Evolutionary conservation across 2,329 filamentous ascomycete genomes (phyloP), one percentile per base, ranked within the genome.

Genomic region (Aspergillus ochraceus): DNA sequence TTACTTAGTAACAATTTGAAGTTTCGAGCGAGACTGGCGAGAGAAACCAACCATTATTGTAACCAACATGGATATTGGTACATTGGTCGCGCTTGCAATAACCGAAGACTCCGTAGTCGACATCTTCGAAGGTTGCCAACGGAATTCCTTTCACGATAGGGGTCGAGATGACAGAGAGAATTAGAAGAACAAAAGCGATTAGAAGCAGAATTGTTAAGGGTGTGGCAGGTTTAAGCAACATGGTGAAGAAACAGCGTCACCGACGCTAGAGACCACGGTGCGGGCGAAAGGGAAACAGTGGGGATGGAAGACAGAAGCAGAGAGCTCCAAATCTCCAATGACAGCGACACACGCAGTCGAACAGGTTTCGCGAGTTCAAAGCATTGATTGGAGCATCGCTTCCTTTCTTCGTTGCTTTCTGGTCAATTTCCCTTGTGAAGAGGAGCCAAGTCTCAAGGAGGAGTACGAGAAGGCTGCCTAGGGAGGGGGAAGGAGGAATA

Each of bases 61-160:
- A 99, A 73, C 94, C 95, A 68, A 99, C 85, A 72, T 89, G 85
- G 65, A 94, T 86, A 46, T 81, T 80, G 70, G 86, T 90, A 77
- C 95, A 98, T 60, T 77, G 71, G 63, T 74, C 75, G 45, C 78
- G 80, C 65, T 86, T 83, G 77, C 95, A 99, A 70, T 87, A 96
- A 26, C 95, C 95, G 80, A 98, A 94, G 52, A 98, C 93, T 52
- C 95, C 95, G 81, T 96, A 97, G 66, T 88, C 88, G 67, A 91
- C 86, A 68, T 89, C 88, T 47, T 88, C 79, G 72, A 88, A 94
- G 55, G 86, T 88, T 42, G 90, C 93, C 47, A 99, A 83, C 10
- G 92, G 91, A 51, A 99, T 96, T 26, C 83, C 84, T 71, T 90
- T 88, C 73, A 98, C 89, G 67, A 99, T 87, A 19, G 95, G 95